Base-by-base conservation (phyloP, 2,329 filamentous ascomycete genomes). In the Colletotrichum lindemuthianum region DNA sequence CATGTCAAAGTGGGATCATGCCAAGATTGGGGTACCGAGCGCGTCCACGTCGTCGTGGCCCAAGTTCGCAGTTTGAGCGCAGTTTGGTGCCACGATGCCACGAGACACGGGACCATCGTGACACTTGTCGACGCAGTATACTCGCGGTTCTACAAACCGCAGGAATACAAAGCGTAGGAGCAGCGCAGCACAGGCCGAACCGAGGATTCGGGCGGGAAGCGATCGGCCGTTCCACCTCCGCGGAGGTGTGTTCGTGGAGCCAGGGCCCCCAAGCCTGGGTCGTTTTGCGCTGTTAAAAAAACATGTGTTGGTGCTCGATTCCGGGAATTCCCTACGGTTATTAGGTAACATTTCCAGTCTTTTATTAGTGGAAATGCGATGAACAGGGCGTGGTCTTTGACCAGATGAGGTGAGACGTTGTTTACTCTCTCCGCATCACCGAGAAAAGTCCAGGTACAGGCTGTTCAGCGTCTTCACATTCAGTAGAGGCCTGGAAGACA, bases 11-110 rank as follows among this genome's bases (percentile, higher is more conserved):
- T 60, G 59, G 51, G 3, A 60, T 50, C 59, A 56, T 50, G 50
- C 44, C 50, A 60, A 60, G 58, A 37, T 54, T 32, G 58, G 50
- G 58, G 48, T 60, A 13, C 48, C n/a, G n/a, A 45, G 34, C 1
- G 6, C 6, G 45, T 32, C 24, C 13, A 4, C 24, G 24, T 24
- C 24, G 24, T 24, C 24, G 24, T 24, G 24, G 24, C 24, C 24
- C 24, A 24, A 24, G 4, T 24, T 24, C 24, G 24, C 24, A 4
- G 3, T 24, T 24, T 24, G 2, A 24, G 24, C 24, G 24, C 24
- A 24, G 24, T 24, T 24, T 24, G 24, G 24, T 24, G 24, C 24
- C 24, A 24, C 24, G 24, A 24, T 24, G 4, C 24, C 24, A 5
- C 24, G 24, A 24, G 24, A 24, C 24, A 24, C 24, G 24, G 24